These are phyloP conservation scores for Narthecium ossifragum DNA, from an alignment of 106 monocot species.

Conservation along the genomic window DNA sequence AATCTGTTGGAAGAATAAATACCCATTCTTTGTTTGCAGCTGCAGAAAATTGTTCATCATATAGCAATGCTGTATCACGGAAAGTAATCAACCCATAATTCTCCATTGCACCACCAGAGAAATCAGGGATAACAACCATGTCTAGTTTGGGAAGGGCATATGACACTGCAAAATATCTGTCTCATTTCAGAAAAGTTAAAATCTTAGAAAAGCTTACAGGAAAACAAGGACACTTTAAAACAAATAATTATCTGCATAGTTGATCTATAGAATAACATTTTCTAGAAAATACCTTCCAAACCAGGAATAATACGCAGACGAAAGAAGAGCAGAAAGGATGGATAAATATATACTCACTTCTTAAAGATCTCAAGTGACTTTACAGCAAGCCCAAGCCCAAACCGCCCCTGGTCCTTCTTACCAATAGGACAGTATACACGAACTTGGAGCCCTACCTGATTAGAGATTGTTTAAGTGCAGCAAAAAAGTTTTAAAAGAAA, in stretches of 20 bases:
- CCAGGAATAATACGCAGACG: background rate
- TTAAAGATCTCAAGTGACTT: slow-evolving; percentile 62
- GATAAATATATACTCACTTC: slow-evolving; percentile 25
- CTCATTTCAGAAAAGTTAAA: background rate
- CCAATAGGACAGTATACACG: slow-evolving; percentile 81
- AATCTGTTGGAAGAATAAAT: no score
- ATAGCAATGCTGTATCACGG: slow-evolving; percentile 60
- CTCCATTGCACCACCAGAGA: slow-evolving; percentile 75
- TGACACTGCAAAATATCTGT: slow-evolving; percentile 55
- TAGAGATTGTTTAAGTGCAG: background rate
- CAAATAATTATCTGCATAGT: no score
- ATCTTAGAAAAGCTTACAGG: background rate
- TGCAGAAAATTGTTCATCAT: slow-evolving; percentile 61
- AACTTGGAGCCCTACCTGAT: slow-evolving; percentile 73
- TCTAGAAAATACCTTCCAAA: background rate
- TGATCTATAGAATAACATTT: no score
- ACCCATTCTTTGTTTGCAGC: slow-evolving; percentile 72
- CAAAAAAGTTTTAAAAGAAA: background rate
- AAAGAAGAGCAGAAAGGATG: background rate
- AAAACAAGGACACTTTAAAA: no score
- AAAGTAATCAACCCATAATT: slow-evolving; percentile 76
- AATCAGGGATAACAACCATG: slow-evolving; percentile 80
- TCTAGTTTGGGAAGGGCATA: slow-evolving; percentile 71
- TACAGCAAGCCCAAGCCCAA: slow-evolving; percentile 89
- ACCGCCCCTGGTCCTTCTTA: slow-evolving; percentile 72